Conservation (phyloP, 2,329 filamentous ascomycete species). For the Nothophoma quercina region DNA sequence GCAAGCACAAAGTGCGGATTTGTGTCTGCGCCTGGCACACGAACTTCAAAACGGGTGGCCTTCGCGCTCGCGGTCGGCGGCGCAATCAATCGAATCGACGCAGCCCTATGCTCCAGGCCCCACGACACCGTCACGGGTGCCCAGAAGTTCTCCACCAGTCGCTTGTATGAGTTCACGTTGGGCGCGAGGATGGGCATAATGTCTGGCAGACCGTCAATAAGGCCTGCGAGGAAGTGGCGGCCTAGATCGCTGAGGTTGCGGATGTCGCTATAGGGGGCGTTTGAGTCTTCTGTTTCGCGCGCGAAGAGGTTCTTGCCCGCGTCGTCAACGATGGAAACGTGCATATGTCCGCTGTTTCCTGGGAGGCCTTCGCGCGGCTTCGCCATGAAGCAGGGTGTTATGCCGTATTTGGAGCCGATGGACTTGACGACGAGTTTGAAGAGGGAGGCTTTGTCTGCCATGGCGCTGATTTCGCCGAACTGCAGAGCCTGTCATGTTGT, state of each 20-base stretch:
- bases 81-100: constrained; percentile 86
- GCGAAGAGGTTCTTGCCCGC: constrained; percentile 85
- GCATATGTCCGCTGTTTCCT: constrained; percentile 95
- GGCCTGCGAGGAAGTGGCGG: constrained; percentile 88
- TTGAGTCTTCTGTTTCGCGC: constrained; percentile 73
- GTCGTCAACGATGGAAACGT: constrained; percentile 84
- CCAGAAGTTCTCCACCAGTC: constrained; percentile 98
- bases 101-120: constrained; percentile 94
- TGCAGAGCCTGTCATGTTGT: constrained; percentile 71
- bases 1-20: constrained; percentile 89
- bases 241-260: constrained; percentile 85
- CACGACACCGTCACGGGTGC: constrained; percentile 96
- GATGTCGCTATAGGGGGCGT: constrained; percentile 67
- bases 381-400: constrained; percentile 98
- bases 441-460: constrained; percentile 89
- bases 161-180: constrained; percentile 97
- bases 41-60: constrained; percentile 90
- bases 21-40: constrained; percentile 91
- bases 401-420: constrained; percentile 83
- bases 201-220: constrained; percentile 88
- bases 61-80: constrained; percentile 85
- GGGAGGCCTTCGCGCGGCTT: constrained; percentile 91
- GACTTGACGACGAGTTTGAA: constrained; percentile 98
- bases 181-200: constrained; percentile 96
- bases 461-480: constrained; percentile 84